Conservation (phyloP, 768 basidiomycete genomes). For the Royoungia palumana region DNA sequence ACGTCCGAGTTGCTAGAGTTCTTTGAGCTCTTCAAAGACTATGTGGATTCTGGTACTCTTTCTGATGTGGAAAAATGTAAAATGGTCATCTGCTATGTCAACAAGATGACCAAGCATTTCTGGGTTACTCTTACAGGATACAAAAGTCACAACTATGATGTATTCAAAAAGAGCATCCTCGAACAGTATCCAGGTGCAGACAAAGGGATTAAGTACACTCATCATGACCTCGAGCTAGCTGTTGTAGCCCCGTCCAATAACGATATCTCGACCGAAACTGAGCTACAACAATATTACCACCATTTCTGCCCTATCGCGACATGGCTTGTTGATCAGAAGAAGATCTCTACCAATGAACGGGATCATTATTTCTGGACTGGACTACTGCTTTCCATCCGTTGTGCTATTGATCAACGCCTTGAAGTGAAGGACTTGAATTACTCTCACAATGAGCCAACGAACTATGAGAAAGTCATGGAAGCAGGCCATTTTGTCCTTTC, state of each 20-base stretch:
- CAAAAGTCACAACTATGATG: no score
- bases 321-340: background rate
- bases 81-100: background rate
- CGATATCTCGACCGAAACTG: slow-evolving; percentile 3
- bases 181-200: background rate
- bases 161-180: slow-evolving; percentile 3
- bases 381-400: no score
- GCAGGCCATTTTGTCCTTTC: no score
- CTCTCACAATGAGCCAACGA: no score
- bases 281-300: background rate
- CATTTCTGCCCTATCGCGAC: background rate
- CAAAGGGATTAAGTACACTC: slow-evolving; percentile 1
- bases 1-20: slow-evolving; percentile 1
- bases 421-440: no score
- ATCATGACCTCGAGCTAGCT: background rate
- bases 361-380: background rate
- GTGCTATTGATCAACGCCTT: no score
- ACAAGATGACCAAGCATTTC: background rate
- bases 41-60: background rate
- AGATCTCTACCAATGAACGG: background rate
- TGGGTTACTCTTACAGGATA: slow-evolving; percentile 7
- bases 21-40: slow-evolving; percentile 2
- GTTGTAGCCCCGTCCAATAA: background rate
- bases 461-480: no score
- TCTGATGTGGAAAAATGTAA: slow-evolving; percentile 3